Percentiles rank a stretch among this genome's conserved stretches.
Conservation (phyloP, 177 flowering plant species). For the Tripterygium wilfordii region DNA sequence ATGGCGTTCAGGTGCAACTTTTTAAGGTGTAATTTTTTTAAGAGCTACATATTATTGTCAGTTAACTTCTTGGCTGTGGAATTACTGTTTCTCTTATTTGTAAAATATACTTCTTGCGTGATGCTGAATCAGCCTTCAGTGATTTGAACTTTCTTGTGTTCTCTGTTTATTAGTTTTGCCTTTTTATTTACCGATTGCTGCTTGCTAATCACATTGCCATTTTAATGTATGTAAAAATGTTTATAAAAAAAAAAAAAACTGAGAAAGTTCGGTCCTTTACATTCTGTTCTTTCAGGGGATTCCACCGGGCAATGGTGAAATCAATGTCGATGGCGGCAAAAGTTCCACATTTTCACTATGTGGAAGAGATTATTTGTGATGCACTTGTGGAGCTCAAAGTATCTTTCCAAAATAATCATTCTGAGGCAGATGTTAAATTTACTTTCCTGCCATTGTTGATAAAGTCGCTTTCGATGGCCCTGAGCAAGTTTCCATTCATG, state of each 20-base stretch:
- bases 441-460: constrained; percentile 77
- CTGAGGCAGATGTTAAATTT: constrained; percentile 66
- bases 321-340: constrained; percentile 91
- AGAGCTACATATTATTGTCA: too few species aligned
- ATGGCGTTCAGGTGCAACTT: too few species aligned
- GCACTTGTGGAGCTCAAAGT: constrained; percentile 69
- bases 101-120: too few species aligned
- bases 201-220: too few species aligned
- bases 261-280: not conserved
- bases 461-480: constrained; percentile 84
- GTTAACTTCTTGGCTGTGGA: too few species aligned
- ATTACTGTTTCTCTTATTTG: too few species aligned
- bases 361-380: constrained; percentile 88
- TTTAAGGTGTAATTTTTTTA: too few species aligned
- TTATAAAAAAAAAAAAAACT: not conserved
- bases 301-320: constrained; percentile 86
- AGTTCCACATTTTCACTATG: constrained; percentile 93
- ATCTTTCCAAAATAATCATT: constrained; percentile 58
- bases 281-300: constrained; percentile 59
- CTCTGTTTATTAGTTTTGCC: too few species aligned
- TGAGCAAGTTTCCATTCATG: constrained; percentile 67
- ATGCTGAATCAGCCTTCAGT: too few species aligned
- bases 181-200: too few species aligned
- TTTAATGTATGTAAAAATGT: not conserved
- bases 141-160: too few species aligned